Conservation (phyloP, 116 monocot species). For the Phalaenopsis hybrid region DNA sequence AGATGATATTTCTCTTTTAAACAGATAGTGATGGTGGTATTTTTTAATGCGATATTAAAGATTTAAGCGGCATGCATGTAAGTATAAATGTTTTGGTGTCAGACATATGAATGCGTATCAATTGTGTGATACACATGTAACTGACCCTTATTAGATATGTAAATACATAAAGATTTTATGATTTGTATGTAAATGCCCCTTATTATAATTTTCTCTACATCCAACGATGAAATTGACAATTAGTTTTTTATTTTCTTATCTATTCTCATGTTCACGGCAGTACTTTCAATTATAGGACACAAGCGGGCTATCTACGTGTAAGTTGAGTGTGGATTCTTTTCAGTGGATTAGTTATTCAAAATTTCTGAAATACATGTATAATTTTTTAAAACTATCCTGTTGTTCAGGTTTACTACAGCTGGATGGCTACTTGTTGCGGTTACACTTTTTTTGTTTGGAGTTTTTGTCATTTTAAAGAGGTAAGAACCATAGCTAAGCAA, state of each 20-base stretch:
- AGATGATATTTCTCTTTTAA: no score
- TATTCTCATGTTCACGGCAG: constrained; percentile 27
- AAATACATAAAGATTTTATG: no score
- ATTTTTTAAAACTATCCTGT: neutral
- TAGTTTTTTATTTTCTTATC: constrained; percentile 7
- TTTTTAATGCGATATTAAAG: no score
- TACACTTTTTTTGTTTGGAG: constrained; percentile 69
- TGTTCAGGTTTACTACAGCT: constrained; percentile 65
- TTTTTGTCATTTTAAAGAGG: constrained; percentile 71
- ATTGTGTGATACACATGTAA: no score
- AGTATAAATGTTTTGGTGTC: no score
- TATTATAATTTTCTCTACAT: neutral
- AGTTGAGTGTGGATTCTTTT: constrained; percentile 11
- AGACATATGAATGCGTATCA: no score
- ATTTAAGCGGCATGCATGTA: no score
- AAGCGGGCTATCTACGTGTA: constrained; percentile 72
- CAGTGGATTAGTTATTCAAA: neutral
- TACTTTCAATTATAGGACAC: constrained; percentile 46
- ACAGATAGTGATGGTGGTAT: no score
- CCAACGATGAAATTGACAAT: no score
- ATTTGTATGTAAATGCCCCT: no score
- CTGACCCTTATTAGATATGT: no score
- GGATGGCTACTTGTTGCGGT: constrained; percentile 80
- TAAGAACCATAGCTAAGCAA: constrained; percentile 16
- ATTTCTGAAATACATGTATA: no score